These are phyloP conservation scores for Alternaria sp. DNA, from an alignment of 2,329 filamentous ascomycete species.

Conservation along the genomic window DNA sequence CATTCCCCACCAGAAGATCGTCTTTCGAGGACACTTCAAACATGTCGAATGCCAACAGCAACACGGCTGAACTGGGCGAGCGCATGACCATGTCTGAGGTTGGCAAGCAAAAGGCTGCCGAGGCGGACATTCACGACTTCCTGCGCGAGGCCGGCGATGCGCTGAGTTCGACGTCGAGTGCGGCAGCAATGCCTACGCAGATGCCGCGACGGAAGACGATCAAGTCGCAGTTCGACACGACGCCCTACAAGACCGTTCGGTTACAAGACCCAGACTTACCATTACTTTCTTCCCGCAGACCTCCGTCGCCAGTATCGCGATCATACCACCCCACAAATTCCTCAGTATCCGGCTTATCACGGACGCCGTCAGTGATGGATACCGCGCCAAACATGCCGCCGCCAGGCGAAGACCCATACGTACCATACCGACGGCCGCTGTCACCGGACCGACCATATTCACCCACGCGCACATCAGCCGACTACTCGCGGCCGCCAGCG, in stretches of 20 bases:
- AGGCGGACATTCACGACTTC: conserved; percentile 53
- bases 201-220: conserved; percentile 35
- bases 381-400: conserved; percentile 59
- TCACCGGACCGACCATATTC: conserved; percentile 65
- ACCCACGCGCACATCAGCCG: conserved; percentile 59
- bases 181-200: conserved; percentile 15
- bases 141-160: conserved; percentile 50
- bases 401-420: conserved; percentile 66
- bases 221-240: conserved; percentile 27
- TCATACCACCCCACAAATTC: conserved; percentile 58
- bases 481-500: conserved; percentile 75
- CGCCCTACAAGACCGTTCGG: conserved; percentile 25
- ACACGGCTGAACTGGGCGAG: conserved; percentile 40
- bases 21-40: conserved; percentile 40
- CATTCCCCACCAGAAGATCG: conserved; percentile 32
- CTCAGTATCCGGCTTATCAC: conserved; percentile 52
- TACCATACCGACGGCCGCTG: conserved; percentile 60
- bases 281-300: conserved; percentile 47
- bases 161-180: conserved; percentile 25
- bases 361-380: conserved; percentile 59
- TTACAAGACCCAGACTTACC: conserved; percentile 44
- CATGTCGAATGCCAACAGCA: conserved; percentile 43
- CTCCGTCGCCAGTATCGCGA: conserved; percentile 49
- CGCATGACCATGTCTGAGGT: conserved; percentile 32
- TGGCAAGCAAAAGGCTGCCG: conserved; percentile 39